Evolutionary conservation across 768 basidiomycete genomes (phyloP).

Genomic region (Nevesoporus exiguus): DNA sequence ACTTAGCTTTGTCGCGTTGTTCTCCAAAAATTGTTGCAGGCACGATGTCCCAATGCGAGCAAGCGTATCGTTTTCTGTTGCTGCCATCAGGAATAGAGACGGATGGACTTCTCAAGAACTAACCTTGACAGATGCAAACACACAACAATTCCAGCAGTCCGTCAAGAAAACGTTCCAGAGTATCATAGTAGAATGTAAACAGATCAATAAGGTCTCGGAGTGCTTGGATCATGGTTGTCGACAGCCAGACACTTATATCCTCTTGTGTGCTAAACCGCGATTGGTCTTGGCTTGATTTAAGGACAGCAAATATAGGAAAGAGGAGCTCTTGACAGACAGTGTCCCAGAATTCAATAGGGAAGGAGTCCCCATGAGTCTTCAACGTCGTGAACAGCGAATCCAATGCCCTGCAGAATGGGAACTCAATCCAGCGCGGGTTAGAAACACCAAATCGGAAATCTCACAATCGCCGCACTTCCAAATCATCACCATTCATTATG

Average conservation of each 20-base stretch:
- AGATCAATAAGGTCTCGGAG: slow-evolving; percentile 92
- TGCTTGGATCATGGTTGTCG: slow-evolving; percentile 98
- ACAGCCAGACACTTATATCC: slow-evolving; percentile 99
- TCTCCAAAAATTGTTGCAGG: slow-evolving; percentile 92
- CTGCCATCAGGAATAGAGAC: slow-evolving; percentile 5
- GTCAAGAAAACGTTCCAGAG: slow-evolving; percentile 84
- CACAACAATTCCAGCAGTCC: slow-evolving; percentile 91
- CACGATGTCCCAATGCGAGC: slow-evolving; percentile 98
- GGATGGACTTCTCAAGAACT: not conserved
- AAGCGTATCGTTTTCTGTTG: slow-evolving; percentile 91
- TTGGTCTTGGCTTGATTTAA: slow-evolving; percentile 89
- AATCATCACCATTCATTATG: slow-evolving; percentile 98
- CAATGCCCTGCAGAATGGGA: slow-evolving; percentile 61
- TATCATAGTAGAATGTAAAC: slow-evolving; percentile 93
- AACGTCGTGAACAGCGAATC: slow-evolving; percentile 94
- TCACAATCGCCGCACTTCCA: slow-evolving; percentile 94
- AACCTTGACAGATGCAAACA: slow-evolving; percentile 98
- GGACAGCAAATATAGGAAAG: slow-evolving; percentile 96
- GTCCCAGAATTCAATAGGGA: slow-evolving; percentile 94
- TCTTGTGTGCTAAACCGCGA: slow-evolving; percentile 94
- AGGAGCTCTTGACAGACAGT: slow-evolving; percentile 94
- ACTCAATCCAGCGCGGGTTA: slow-evolving; percentile 8
- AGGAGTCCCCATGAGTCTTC: slow-evolving; percentile 82
- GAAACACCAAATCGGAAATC: slow-evolving; percentile 30
- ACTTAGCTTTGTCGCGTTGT: slow-evolving; percentile 84